Evolutionary conservation across 169 alveolate genomes (phyloP), one percentile per base, ranked within the genome.

Genomic region (Condylostoma magnum): DNA sequence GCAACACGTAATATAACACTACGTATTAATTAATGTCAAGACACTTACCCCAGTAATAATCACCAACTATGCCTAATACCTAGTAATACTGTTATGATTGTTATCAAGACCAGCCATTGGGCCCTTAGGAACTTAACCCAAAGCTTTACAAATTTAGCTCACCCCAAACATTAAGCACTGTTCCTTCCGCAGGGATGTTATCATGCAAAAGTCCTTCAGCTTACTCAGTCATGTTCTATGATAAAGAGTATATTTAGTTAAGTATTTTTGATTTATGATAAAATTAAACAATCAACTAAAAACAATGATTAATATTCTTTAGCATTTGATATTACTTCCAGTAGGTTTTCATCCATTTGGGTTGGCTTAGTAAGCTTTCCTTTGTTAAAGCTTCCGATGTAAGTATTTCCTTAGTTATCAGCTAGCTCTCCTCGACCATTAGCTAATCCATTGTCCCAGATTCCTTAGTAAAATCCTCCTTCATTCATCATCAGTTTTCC

Each of bases 121-220:
- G 25, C 12, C 31, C 22, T 27, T 46, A 63, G 46, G 73, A 63
- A 46, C 73, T 63, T n/a, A 43, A 63, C 31, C 73, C 73, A 27
- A 63, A 44, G 31, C 38, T 43, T 44, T 63, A 63, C 33, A 63
- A 63, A 6, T 43, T 57, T 22, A 28, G 38, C 5, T 57, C 73
- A 12, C 57, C 73, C 18, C 54, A 63, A 41, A 43, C 58, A 57
- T 43, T 57, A 12, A 54, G 46, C 25, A 37, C 58, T 43, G 46
- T 63, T 46, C 73, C 73, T 27, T 54, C 73, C 38, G 73, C 73
- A 18, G 73, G 73, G 20, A 63, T 43, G n/a, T 57, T 63, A n/a
- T 43, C 58, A 10, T 63, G 46, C 33, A 22, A 33, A 25, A 43
- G 58, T 41, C 73, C 73, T 4, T 38, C 73, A 41, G 73, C 73